Evolutionary conservation across 2,329 filamentous ascomycete species (phyloP).

Genomic region (Colletotrichum sp.): DNA sequence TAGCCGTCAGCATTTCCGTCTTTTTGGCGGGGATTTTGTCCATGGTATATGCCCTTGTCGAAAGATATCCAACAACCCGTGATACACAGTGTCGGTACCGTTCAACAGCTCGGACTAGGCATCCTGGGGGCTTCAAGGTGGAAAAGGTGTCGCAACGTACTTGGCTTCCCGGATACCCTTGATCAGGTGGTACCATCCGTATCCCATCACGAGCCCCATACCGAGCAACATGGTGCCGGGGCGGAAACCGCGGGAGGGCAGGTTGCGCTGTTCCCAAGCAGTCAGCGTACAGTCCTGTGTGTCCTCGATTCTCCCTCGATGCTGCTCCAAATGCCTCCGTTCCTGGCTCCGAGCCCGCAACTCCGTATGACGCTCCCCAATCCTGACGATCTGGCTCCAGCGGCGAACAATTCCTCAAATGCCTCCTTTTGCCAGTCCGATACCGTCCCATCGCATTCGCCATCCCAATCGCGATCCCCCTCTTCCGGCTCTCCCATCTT

Average conservation of each 20-base stretch:
- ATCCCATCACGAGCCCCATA: slow-evolving; percentile 80
- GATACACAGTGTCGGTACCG: fast-evolving
- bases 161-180: slow-evolving; percentile 88
- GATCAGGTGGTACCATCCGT: slow-evolving; percentile 87
- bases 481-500: not conserved
- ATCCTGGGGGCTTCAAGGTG: fast-evolving
- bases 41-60: not conserved
- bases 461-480: not conserved
- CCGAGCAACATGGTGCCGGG: slow-evolving; percentile 80
- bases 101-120: fast-evolving
- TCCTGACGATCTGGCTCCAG: not conserved
- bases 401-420: fast-evolving
- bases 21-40: not conserved
- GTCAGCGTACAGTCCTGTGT: not conserved
- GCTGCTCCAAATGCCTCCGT: not conserved
- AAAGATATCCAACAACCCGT: not conserved
- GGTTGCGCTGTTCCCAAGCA: slow-evolving; percentile 71
- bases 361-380: fast-evolving
- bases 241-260: slow-evolving; percentile 89
- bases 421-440: not conserved
- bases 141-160: slow-evolving; percentile 56
- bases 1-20: not conserved
- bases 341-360: not conserved
- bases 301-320: not conserved
- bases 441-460: not conserved